Conservation (phyloP, 441 rosid species). For the Hura crepitans region DNA sequence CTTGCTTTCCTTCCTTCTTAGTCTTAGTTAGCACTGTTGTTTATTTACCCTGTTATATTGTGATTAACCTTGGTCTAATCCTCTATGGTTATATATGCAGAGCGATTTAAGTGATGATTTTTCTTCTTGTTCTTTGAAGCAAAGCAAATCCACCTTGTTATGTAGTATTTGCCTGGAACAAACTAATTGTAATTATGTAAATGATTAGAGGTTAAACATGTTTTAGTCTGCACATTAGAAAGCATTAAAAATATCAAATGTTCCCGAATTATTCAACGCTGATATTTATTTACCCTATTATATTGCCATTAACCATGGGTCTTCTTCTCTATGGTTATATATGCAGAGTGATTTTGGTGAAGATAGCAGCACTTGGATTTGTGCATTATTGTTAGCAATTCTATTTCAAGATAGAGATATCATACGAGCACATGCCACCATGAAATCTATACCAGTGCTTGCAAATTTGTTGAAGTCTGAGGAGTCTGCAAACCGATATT, state of each 20-base stretch:
- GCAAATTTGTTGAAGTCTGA: slow-evolving; percentile 93
- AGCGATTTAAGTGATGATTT: slow-evolving; percentile 74
- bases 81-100: slow-evolving; percentile 42
- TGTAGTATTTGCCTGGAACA: no score
- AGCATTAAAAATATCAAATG: background rate
- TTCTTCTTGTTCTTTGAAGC: background rate
- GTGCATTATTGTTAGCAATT: slow-evolving; percentile 90
- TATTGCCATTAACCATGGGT: no score
- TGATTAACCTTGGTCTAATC: slow-evolving; percentile 3
- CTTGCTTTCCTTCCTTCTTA: background rate
- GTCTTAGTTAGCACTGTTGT: no score
- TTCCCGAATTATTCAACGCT: slow-evolving; percentile 3
- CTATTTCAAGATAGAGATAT: slow-evolving; percentile 98
- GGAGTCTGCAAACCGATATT: slow-evolving; percentile 81
- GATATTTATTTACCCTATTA: slow-evolving; percentile 6
- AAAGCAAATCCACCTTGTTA: slow-evolving; percentile 9
- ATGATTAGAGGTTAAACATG: background rate
- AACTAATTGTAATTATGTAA: no score
- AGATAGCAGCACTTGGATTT: slow-evolving; percentile 93
- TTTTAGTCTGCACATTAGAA: background rate
- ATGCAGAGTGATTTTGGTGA: slow-evolving; percentile 82
- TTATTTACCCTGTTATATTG: no score
- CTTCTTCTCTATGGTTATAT: no score
- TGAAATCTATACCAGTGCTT: slow-evolving; percentile 88
- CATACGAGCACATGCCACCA: slow-evolving; percentile 79